phyloP scores from a whole-genome alignment of 129 eudicot genomes.

The Flaveria sonorensis region DNA sequence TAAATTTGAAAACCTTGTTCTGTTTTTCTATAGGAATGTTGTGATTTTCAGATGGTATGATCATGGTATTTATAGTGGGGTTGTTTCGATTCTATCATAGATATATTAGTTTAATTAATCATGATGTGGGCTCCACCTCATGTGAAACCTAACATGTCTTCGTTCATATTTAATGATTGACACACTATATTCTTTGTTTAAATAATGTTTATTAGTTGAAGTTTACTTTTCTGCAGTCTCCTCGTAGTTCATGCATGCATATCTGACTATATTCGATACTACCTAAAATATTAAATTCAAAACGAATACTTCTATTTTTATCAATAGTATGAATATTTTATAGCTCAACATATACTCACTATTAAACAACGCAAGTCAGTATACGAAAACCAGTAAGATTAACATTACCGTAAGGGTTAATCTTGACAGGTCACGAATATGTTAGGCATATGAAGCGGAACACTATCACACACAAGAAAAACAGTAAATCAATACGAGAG shows the following conservation, averaged over 20 bases:
- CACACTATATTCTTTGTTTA: background rate
- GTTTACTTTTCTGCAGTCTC: background rate
- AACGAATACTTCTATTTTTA: background rate
- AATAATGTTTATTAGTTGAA: background rate
- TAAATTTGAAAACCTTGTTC: background rate
- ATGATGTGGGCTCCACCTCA: conserved; percentile 27
- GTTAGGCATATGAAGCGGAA: too few species aligned
- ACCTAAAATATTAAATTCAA: background rate
- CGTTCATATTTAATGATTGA: background rate
- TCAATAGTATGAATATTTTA: background rate
- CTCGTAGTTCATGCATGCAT: background rate
- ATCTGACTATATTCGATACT: background rate
- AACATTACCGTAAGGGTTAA: too few species aligned
- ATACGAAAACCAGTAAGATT: background rate
- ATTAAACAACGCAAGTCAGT: background rate
- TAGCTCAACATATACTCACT: background rate
- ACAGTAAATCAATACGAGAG: too few species aligned
- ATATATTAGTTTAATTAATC: conserved; percentile 12
- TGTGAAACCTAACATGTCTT: conserved; percentile 34
- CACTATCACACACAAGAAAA: too few species aligned
- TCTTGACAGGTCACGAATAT: too few species aligned
- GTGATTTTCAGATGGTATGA: conserved; percentile 10
- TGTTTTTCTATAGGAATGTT: background rate
- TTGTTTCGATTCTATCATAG: background rate
- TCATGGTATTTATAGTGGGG: conserved; percentile 19